Evolutionary conservation across 768 basidiomycete genomes (phyloP), one percentile per base, ranked within the genome.

Genomic region (Infundibulicybe gibba): DNA sequence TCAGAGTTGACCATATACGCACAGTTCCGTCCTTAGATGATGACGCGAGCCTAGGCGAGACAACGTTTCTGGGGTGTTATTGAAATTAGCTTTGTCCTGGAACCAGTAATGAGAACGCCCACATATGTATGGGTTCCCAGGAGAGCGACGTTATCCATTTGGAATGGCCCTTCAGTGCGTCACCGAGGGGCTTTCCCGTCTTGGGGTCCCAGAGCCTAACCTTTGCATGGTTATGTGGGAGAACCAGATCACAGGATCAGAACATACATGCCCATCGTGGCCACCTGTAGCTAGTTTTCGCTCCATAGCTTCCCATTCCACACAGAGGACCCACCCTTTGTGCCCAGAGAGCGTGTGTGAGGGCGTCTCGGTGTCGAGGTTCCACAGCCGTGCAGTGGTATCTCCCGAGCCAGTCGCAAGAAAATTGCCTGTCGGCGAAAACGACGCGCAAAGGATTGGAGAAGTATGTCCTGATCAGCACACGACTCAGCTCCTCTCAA

Each of bases 81-180:
- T 15, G 48, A 39, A 44, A 52, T 40, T 8, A 32, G 47, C 19
- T 37, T 49, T 19, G 43, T 43, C 8, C 25, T 25, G 8, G 25
- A 31, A 42, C 44, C 49, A 9, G 17, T 10, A 17, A 30, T n/a
- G 25, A 37, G 14, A 41, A 6, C 21, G 68, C 83, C 54, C 56
- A 93, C 86, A 97, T 71, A 64, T 97, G 95, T 40, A 94, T 83
- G 5, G 97, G 95, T 61, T 98, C 97, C 92, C 94, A 98, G 32
- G 93, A 79, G 17, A 99, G 76, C 13, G 89, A 89, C 3, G 88
- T 98, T 49, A 98, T 85, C 93, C 94, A 97, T 71, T 98, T 97
- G 21, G 90, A 76, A 59, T 99, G 97, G 0, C 97, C 95, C 58
- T 84, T 89, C 54, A 98, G 68, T 0, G 90, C 90, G 45, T 94